Evolutionary conservation across 148 eudicot genomes (phyloP).

Genomic region (Rhododendron mucronatum): DNA sequence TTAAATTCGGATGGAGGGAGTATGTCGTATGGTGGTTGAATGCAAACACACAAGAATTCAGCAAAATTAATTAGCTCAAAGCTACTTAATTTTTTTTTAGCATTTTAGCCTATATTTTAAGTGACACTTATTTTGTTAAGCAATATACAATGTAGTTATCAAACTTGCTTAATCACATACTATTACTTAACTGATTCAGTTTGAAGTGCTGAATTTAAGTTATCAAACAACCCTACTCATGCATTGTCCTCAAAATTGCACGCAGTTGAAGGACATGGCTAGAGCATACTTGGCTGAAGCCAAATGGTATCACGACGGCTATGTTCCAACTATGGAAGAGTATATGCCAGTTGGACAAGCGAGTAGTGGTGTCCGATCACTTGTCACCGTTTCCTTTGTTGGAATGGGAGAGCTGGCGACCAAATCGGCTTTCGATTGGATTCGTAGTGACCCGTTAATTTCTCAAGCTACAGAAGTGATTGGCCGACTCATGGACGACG

Average conservation of each 20-base stretch:
- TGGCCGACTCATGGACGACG: slow-evolving; percentile 32
- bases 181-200: too few relatives aligned
- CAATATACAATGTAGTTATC: too few relatives aligned
- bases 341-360: slow-evolving; percentile 26
- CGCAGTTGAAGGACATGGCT: slow-evolving; percentile 21
- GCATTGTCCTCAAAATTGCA: not conserved
- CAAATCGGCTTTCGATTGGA: slow-evolving; percentile 36
- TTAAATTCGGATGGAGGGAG: too few relatives aligned
- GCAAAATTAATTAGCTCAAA: too few relatives aligned
- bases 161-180: too few relatives aligned
- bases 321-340: slow-evolving; percentile 12
- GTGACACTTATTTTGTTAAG: too few relatives aligned
- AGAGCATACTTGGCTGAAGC: slow-evolving; percentile 34
- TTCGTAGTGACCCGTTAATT: slow-evolving; percentile 25
- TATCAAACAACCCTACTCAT: too few relatives aligned
- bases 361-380: slow-evolving; percentile 20
- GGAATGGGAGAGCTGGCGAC: slow-evolving; percentile 34
- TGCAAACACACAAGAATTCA: too few relatives aligned
- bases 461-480: slow-evolving; percentile 21
- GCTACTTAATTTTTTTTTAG: too few relatives aligned
- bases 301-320: slow-evolving; percentile 30
- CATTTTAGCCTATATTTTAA: too few relatives aligned
- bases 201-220: too few relatives aligned
- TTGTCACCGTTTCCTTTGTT: slow-evolving; percentile 15
- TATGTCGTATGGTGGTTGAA: too few relatives aligned